Percentiles rank a stretch among this genome's conserved stretches.
phyloP scores from a whole-genome alignment of 164 flowering plant species.

The Santalum album region DNA sequence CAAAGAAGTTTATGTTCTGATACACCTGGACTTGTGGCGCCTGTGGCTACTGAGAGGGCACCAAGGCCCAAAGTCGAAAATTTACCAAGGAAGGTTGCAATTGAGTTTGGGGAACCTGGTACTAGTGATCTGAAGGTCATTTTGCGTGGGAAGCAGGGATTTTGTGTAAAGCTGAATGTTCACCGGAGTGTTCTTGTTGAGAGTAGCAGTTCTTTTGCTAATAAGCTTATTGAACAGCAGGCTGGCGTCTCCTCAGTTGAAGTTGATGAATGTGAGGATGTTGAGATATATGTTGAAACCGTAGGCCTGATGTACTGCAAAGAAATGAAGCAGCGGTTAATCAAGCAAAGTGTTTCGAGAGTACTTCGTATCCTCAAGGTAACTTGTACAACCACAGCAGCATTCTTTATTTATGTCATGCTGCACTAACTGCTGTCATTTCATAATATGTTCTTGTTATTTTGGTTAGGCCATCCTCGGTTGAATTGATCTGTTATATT shows the following conservation, averaged over 20 bases:
- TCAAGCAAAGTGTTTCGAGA: slow-evolving; percentile 78
- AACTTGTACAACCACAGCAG: slow-evolving; percentile 10
- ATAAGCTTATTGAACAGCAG: slow-evolving; percentile 42
- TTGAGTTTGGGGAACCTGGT: slow-evolving; percentile 90
- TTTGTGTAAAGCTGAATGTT: slow-evolving; percentile 77
- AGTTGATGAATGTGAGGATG: slow-evolving; percentile 81
- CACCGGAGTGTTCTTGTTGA: slow-evolving; percentile 59
- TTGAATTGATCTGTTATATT: background rate
- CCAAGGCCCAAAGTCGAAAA: slow-evolving; percentile 47
- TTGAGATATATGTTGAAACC: slow-evolving; percentile 86
- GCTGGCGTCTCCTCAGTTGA: slow-evolving; percentile 43
- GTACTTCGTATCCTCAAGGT: slow-evolving; percentile 95
- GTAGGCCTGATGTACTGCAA: slow-evolving; percentile 93
- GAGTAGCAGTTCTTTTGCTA: slow-evolving; percentile 57
- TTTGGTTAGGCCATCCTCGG: background rate
- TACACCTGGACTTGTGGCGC: slow-evolving; percentile 16
- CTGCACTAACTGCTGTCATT: background rate
- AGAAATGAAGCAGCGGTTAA: slow-evolving; percentile 76
- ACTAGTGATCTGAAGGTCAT: slow-evolving; percentile 76
- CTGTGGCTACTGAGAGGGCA: slow-evolving; percentile 37
- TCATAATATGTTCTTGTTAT: background rate
- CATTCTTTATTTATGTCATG: too few species aligned
- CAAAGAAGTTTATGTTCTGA: slow-evolving; percentile 28
- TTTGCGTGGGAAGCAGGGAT: slow-evolving; percentile 76
- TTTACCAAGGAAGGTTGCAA: slow-evolving; percentile 65